Conservation (phyloP, 129 eudicot genomes). For the Gnaphalium uliginosum region DNA sequence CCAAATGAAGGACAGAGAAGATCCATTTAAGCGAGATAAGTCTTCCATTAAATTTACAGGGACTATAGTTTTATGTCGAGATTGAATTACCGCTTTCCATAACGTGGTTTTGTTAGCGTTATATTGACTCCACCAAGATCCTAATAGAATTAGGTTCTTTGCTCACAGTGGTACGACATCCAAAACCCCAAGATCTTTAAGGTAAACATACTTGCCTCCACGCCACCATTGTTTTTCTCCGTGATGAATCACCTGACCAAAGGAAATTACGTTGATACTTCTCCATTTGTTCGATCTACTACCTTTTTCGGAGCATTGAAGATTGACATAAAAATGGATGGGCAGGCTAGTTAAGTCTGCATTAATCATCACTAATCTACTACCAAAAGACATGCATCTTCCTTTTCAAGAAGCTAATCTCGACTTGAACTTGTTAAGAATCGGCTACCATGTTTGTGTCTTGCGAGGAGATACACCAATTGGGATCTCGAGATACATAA, state of each 20-base stretch:
- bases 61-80: neutral
- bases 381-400: neutral
- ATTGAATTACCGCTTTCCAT: neutral
- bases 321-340: neutral
- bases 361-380: neutral
- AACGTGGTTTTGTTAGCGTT: neutral
- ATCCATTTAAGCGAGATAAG: neutral
- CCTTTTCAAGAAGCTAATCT: neutral
- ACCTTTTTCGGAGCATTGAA: neutral
- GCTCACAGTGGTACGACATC: neutral
- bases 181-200: neutral
- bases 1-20: neutral
- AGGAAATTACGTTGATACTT: neutral
- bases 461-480: neutral
- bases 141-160: neutral
- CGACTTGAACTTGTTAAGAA: neutral
- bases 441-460: neutral
- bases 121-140: neutral
- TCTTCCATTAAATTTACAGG: neutral
- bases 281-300: neutral
- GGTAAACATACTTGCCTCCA: neutral
- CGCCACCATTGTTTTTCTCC: neutral
- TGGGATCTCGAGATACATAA: neutral
- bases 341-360: neutral
- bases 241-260: neutral